Conservation (phyloP, 495 filamentous ascomycete species). For the Aspergillus heteromorphus region DNA sequence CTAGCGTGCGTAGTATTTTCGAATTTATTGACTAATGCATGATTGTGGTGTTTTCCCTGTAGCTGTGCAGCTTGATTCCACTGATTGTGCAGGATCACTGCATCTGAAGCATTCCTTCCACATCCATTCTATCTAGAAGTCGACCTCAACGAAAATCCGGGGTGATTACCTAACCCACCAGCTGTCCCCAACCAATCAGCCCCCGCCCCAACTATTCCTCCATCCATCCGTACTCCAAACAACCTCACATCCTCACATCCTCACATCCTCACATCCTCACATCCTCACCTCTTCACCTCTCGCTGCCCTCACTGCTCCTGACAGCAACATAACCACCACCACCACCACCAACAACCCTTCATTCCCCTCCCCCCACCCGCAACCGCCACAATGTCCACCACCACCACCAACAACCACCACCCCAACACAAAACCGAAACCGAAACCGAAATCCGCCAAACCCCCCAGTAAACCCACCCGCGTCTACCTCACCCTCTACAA, state of each 20-base stretch:
- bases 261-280: background rate
- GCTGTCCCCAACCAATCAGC: background rate
- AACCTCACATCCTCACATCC: background rate
- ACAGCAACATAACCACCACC: background rate
- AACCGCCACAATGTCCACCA: background rate
- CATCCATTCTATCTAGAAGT: too few species aligned
- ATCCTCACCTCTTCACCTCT: background rate
- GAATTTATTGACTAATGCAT: background rate
- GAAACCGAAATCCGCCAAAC: conserved; percentile 1
- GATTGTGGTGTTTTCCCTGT: too few species aligned
- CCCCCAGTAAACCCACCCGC: conserved; percentile 18
- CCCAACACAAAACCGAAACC: background rate
- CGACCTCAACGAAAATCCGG: too few species aligned
- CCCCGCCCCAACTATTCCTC: background rate
- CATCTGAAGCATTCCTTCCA: too few species aligned
- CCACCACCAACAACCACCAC: conserved; percentile 10
- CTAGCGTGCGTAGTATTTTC: background rate
- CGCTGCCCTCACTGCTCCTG: background rate
- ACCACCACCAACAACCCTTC: background rate
- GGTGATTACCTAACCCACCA: background rate
- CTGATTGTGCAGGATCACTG: too few species aligned
- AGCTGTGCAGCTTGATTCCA: too few species aligned
- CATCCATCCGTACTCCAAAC: background rate
- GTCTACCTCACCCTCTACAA: conserved; percentile 83
- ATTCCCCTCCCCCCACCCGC: too few species aligned